Percentiles rank a stretch among this genome's conserved stretches.
phyloP scores from a whole-genome alignment of 805 yeast species.

The Zygotorulaspora florentina region DNA sequence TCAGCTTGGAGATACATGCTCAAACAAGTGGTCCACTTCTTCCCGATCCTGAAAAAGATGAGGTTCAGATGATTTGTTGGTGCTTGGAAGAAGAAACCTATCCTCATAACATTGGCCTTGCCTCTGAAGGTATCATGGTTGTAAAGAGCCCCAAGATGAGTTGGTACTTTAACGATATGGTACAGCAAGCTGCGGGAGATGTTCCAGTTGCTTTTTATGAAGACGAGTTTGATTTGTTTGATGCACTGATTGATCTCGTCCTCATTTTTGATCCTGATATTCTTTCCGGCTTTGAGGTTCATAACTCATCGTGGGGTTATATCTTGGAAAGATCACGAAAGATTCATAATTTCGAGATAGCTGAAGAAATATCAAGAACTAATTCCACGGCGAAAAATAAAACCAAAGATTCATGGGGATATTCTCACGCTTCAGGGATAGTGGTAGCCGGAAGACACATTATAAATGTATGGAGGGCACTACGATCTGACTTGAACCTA shows the following conservation, averaged over 20 bases:
- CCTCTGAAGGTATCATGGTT: slow-evolving; percentile 39
- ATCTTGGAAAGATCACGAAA: slow-evolving; percentile 57
- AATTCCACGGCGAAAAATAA: slow-evolving; percentile 45
- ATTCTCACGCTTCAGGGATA: slow-evolving; percentile 68
- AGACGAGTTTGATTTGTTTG: slow-evolving; percentile 57
- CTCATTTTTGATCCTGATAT: slow-evolving; percentile 80
- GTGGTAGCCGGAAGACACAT: slow-evolving; percentile 75
- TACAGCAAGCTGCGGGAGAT: slow-evolving; percentile 17
- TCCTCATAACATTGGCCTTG: slow-evolving; percentile 34
- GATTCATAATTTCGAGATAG: slow-evolving; percentile 48
- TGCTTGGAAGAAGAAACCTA: slow-evolving; percentile 45
- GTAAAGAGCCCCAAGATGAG: slow-evolving; percentile 11
- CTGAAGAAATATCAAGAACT: slow-evolving; percentile 61
- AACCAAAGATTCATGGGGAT: slow-evolving; percentile 73
- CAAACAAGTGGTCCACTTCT: slow-evolving; percentile 44
- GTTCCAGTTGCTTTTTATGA: slow-evolving; percentile 40
- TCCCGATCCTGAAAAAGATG: slow-evolving; percentile 68
- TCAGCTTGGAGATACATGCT: slow-evolving; percentile 66
- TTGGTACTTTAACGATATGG: slow-evolving; percentile 3
- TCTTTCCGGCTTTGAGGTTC: slow-evolving; percentile 78
- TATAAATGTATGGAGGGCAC: slow-evolving; percentile 77
- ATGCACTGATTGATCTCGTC: slow-evolving; percentile 51
- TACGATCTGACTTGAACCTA: slow-evolving; percentile 60
- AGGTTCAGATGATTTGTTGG: slow-evolving; percentile 61
- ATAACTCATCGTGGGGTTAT: slow-evolving; percentile 86